Conservation (phyloP, 2,329 filamentous ascomycete genomes). For the Phaeosphaeria sp. region DNA sequence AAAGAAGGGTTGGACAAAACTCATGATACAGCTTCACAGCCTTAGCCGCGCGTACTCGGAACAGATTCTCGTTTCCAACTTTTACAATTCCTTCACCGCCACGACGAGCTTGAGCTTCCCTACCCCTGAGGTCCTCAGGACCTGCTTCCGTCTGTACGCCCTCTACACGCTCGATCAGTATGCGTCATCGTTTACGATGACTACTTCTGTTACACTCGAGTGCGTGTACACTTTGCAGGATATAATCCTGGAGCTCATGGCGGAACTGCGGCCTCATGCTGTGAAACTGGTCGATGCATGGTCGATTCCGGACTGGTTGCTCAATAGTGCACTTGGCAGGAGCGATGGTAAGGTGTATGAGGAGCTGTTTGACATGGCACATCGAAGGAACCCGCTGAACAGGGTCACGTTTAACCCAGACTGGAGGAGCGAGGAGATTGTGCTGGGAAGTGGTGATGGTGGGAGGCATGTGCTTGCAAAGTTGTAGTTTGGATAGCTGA, state of each 20-base stretch:
- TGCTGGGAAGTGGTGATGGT: slow-evolving; percentile 53
- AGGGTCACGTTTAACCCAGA: slow-evolving; percentile 58
- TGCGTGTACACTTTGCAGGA: slow-evolving; percentile 51
- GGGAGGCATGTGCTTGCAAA: slow-evolving; percentile 35
- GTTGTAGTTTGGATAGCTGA: slow-evolving; percentile 20
- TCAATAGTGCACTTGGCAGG: slow-evolving; percentile 59
- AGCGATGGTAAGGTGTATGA: slow-evolving; percentile 62
- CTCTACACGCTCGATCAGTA: slow-evolving; percentile 56
- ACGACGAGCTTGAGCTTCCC: slow-evolving; percentile 29
- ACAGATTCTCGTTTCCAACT: slow-evolving; percentile 56
- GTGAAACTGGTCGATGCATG: slow-evolving; percentile 60
- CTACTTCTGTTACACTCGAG: slow-evolving; percentile 50
- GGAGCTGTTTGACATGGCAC: slow-evolving; percentile 59
- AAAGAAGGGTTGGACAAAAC: slow-evolving; percentile 56
- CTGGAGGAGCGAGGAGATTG: slow-evolving; percentile 57
- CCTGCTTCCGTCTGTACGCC: slow-evolving; percentile 57
- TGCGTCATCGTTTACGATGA: slow-evolving; percentile 54
- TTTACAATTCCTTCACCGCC: slow-evolving; percentile 49
- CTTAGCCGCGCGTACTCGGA: slow-evolving; percentile 57
- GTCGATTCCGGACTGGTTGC: slow-evolving; percentile 60
- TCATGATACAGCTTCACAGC: slow-evolving; percentile 53
- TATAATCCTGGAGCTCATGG: slow-evolving; percentile 56
- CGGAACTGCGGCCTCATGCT: slow-evolving; percentile 57
- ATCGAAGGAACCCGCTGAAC: slow-evolving; percentile 60
- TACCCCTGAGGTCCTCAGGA: slow-evolving; percentile 45